phyloP scores from a whole-genome alignment of 371 early-diverging fungal genomes.

The Synchytrium microbalum region DNA sequence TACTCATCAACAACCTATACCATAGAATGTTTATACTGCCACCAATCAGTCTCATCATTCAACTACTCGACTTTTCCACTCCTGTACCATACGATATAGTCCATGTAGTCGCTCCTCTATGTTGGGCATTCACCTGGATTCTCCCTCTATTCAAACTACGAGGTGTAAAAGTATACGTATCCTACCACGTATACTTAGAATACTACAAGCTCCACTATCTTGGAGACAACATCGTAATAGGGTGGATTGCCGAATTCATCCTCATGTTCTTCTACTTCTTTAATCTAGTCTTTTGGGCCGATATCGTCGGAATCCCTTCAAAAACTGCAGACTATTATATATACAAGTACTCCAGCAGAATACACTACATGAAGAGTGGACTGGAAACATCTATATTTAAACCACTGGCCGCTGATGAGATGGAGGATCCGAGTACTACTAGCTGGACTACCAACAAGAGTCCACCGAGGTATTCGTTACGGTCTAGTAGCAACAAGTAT shows the following conservation, averaged over 20 bases:
- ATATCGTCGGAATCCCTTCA: slow-evolving; percentile 36
- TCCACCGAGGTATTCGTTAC: not conserved
- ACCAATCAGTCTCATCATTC: slow-evolving; percentile 27
- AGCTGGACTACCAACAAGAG: too few species aligned
- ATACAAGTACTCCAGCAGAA: slow-evolving; percentile 27
- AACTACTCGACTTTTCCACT: slow-evolving; percentile 26
- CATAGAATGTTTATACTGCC: slow-evolving; percentile 35
- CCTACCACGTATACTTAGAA: slow-evolving; percentile 41
- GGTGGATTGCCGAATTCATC: slow-evolving; percentile 24
- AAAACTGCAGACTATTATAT: slow-evolving; percentile 36
- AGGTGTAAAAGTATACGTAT: slow-evolving; percentile 40
- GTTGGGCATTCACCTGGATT: slow-evolving; percentile 26
- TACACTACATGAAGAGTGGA: slow-evolving; percentile 40
- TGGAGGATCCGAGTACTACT: not conserved
- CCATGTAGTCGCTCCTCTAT: slow-evolving; percentile 35
- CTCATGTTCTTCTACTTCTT: slow-evolving; percentile 31
- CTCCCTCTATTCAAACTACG: slow-evolving; percentile 29
- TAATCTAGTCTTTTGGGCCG: slow-evolving; percentile 33
- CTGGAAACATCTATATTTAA: slow-evolving; percentile 32
- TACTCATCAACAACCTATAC: too few species aligned
- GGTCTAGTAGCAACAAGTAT: not conserved
- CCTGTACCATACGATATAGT: slow-evolving; percentile 35
- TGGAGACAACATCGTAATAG: slow-evolving; percentile 17
- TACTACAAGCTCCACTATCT: slow-evolving; percentile 35
- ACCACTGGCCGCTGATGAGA: slow-evolving; percentile 11